Base-by-base conservation (phyloP, 2,329 filamentous ascomycete genomes). In the Parastagonospora avenae region DNA sequence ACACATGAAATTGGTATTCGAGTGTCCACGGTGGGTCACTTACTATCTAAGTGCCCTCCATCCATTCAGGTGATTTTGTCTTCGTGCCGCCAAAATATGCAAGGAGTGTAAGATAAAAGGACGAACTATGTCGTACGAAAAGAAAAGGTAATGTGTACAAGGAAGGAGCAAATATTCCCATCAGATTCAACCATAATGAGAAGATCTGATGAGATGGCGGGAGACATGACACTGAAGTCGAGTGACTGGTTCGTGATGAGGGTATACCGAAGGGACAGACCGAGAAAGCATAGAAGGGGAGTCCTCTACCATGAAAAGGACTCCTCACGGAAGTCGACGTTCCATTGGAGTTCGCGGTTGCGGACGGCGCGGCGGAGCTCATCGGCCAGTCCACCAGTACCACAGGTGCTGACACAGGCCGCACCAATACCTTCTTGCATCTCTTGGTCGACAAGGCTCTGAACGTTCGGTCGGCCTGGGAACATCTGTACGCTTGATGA, bases 401-500 rank as follows among this genome's bases (percentile, higher is more conserved):
- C 90, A 64, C 89, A 92, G 2, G 91, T 89, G 12, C 87, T 88
- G 38, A 97, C 91, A 16, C 85, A 90, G 85, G 97, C 95, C 42
- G 92, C 91, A 8, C 94, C 94, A 46, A 91, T 79, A 71, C 94
- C 90, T 64, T 89, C 85, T 64, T 87, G 82, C 14, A 92, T 88
- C 77, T 97, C 93, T 75, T 89, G 88, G 57, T 86, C 82, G 40
- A 97, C 78, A n/a, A 97, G 77, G 0, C 89, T 85, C 15, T 86
- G 82, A 38, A 96, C 84, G 67, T 96, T 91, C 8, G 93, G 93
- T 59, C 92, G 86, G 2, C 94, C 93, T 1, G 92, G 89, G 72
- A 91, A 91, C 88, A 97, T 94, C 75, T 92, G 90, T 47, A 97
- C 92, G 4, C 89, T 93, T 2, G 83, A 81, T 48, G 86, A 91